These are phyloP conservation scores for Ogataea salicorniae DNA, from an alignment of 805 yeast genomes.

Conservation along the genomic window DNA sequence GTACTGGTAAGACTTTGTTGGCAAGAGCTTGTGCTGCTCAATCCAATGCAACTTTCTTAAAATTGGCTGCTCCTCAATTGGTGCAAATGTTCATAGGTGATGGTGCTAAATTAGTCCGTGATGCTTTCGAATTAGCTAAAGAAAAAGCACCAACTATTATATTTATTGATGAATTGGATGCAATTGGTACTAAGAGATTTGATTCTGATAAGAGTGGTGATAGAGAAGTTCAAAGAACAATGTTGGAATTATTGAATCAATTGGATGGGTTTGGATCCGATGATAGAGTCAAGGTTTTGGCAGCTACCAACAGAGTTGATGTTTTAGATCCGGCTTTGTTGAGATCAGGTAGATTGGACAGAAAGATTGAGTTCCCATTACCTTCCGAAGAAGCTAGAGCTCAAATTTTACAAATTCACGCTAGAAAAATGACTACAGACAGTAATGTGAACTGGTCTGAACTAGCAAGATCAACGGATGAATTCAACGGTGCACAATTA, in stretches of 20 bases:
- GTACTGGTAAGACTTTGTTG: conserved; percentile 94
- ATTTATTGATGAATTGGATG: conserved; percentile 96
- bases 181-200: conserved; percentile 97
- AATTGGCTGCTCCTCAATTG: conserved; percentile 95
- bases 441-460: conserved; percentile 95
- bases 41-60: conserved; percentile 93
- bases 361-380: conserved; percentile 96
- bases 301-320: conserved; percentile 98
- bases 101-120: conserved; percentile 96
- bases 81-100: conserved; percentile 99
- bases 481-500: conserved; percentile 97
- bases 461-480: conserved; percentile 96
- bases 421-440: conserved; percentile 93
- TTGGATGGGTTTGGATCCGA: conserved; percentile 97
- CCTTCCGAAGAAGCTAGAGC: conserved; percentile 98
- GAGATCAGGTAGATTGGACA: conserved; percentile 95
- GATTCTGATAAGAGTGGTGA: conserved; percentile 98
- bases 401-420: conserved; percentile 92
- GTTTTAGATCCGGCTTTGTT: conserved; percentile 97
- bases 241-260: conserved; percentile 96
- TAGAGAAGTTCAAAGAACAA: conserved; percentile 97
- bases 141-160: conserved; percentile 98
- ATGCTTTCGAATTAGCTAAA: conserved; percentile 94
- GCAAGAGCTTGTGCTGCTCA: conserved; percentile 99
- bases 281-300: conserved; percentile 93